Conservation (phyloP, 805 yeast genomes). For the Candida loeiensis region DNA sequence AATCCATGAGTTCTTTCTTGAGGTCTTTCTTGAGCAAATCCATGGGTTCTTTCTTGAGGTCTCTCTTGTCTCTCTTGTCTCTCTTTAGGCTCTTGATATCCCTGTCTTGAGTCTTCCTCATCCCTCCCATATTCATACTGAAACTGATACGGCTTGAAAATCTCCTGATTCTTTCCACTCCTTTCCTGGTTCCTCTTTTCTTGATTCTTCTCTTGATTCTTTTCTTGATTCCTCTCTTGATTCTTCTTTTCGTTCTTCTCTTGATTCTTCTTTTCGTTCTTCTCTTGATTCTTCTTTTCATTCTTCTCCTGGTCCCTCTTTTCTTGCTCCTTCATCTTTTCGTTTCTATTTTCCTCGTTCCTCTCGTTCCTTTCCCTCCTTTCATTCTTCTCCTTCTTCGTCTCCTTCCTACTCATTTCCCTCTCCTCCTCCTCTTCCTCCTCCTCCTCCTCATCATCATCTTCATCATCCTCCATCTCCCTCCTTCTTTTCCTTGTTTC, state of each 20-base stretch:
- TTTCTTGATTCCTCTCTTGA: not conserved
- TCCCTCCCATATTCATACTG: no score
- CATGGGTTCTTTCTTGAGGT: no score
- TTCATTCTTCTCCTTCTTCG: slow-evolving; percentile 5
- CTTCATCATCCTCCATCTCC: not conserved
- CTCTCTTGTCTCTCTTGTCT: no score
- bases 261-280: not conserved
- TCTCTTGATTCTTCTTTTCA: not conserved
- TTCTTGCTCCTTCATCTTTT: not conserved
- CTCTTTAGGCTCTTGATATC: no score
- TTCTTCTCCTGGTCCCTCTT: not conserved
- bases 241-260: not conserved
- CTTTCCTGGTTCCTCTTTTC: no score
- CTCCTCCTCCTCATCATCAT: slow-evolving; percentile 9
- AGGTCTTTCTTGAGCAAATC: no score
- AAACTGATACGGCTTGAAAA: no score
- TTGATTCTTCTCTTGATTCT: no score
- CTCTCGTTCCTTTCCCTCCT: not conserved
- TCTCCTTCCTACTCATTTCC: slow-evolving; percentile 7
- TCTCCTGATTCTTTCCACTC: no score
- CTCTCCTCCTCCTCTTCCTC: slow-evolving; percentile 10
- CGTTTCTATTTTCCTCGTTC: not conserved
- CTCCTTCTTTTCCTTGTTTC: no score
- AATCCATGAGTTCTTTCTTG: no score
- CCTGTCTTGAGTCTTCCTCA: no score